A percentile compares a stretch with the other conserved stretches of the same genome.
Evolutionary conservation across 169 alveolate species (phyloP).

Genomic region (Toxoplasma gondii): DNA sequence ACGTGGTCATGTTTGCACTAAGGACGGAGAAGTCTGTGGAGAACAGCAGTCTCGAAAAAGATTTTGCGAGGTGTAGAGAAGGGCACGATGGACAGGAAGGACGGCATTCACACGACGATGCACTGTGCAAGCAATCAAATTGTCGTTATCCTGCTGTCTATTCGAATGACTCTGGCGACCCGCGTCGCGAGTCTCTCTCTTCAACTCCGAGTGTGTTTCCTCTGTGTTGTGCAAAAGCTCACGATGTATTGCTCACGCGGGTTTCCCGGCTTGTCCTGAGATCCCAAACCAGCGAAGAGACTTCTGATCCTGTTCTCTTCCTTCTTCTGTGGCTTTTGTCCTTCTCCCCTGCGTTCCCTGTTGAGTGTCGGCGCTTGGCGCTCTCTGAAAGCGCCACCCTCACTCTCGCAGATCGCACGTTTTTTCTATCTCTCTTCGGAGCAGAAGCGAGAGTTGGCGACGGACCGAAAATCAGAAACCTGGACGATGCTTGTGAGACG

Average conservation of each 20-base stretch:
- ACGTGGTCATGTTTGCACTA: not conserved
- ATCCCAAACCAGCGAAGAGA: not conserved
- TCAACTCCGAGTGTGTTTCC: not conserved
- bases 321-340: slow-evolving; percentile 24
- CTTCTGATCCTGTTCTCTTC: not conserved
- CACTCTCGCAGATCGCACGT: slow-evolving; percentile 2
- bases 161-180: not conserved
- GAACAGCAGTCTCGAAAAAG: not conserved
- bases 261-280: not conserved
- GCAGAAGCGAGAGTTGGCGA: not conserved
- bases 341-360: slow-evolving; percentile 18
- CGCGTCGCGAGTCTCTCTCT: not conserved
- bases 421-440: not conserved
- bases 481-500: not conserved
- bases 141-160: no score
- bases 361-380: slow-evolving; percentile 7
- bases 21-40: not conserved
- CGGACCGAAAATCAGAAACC: not conserved
- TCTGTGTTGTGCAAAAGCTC: slow-evolving; percentile 30
- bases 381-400: slow-evolving; percentile 11
- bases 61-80: no score
- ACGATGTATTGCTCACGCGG: not conserved
- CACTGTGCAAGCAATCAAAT: no score
- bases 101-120: no score
- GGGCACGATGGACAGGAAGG: no score